Evolutionary conservation across 2,329 filamentous ascomycete species (phyloP), one percentile per base, ranked within the genome.

Genomic region (Calonectria hongkongensis): DNA sequence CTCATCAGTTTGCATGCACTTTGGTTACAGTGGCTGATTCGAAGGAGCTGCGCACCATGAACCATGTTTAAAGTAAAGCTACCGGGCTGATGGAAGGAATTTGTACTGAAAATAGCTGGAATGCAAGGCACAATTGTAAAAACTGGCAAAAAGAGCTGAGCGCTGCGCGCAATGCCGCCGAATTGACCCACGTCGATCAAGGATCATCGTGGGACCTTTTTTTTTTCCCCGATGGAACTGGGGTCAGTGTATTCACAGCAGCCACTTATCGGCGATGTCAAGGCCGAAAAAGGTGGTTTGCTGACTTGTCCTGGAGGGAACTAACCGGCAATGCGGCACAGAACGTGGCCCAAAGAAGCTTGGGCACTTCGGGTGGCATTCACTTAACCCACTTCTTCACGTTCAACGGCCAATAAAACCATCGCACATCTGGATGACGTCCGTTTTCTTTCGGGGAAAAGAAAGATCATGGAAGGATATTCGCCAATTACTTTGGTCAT

Each of bases 271-370:
- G 41, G 41, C 15, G 16, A n/a, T n/a, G 41, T 18, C 41, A 15
- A 5, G 15, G 41, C 41, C 16, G 41, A 15, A 45, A 45, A 18
- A 18, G 15, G 7, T 4, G 15, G 15, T 45, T 45, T n/a, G 18
- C 16, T 4, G 41, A 27, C 28, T 36, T n/a, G 3, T 13, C 28
- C 28, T 5, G 27, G 28, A 18, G 51, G 13, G 28, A 56, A 33
- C 12, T 56, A 33, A 27, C 33, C 51, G 51, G 51, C 51, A 56
- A 56, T 56, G 16, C 51, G 51, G 51, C 51, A 56, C 51, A 36
- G 33, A 12, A 28, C 8, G n/a, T 56, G 9, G 16, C 28, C 15
- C 5, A 56, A 56, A 36, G 28, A 28, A 27, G 51, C 33, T 30
- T 10, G 28, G 16, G 18, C n/a, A n/a, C 16, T 13, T 10, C 10